Base-by-base conservation (phyloP, 768 basidiomycete genomes). In the Saitozyma sp. region DNA sequence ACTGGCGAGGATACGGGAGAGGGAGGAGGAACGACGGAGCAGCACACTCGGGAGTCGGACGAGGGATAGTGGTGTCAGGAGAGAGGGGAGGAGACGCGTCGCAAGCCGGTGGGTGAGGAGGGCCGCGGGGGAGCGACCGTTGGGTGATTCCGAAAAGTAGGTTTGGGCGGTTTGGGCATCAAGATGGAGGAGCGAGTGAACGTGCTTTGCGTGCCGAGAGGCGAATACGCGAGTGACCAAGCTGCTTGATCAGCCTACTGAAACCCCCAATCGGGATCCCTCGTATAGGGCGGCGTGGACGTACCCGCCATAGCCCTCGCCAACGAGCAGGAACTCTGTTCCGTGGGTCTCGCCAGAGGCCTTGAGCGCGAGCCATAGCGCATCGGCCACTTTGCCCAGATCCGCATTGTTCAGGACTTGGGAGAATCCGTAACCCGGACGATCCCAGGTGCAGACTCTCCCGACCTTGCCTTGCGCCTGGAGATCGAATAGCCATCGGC, bases 391-490 rank as follows among this genome's bases (percentile, higher is more conserved):
- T 37, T 57, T 46, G 13, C 76, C 76, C 20, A 80, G 52, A 43
- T 76, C 72, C 37, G 73, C 73, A 16, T 68, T 64, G 9, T 63
- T 54, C 49, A 74, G 60, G 29, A 69, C 64, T n/a, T 80, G 71
- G 40, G 70, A 73, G 65, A 78, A 78, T 1, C 78, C 78, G 53
- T 80, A 80, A 6, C 78, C 78, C 8, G 78, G 78, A 62, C 78
- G 61, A 56, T 80, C 78, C 78, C 78, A 80, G 1, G 73, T 66
- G 62, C 78, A 80, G 19, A 78, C 70, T 39, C 68, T 67, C 0
- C 73, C 73, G 40, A 80, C 70, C 38, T 72, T 56, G 20, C 73
- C 72, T 51, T 67, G 51, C 39, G 69, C 54, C 45, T 78, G 74
- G 50, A 80, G 55, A 48, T 74, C 70, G 51, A 76, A 68, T 38